Evolutionary conservation across 192 early-diverging fungal species (phyloP).

Genomic region (Funneliformis geosporum): DNA sequence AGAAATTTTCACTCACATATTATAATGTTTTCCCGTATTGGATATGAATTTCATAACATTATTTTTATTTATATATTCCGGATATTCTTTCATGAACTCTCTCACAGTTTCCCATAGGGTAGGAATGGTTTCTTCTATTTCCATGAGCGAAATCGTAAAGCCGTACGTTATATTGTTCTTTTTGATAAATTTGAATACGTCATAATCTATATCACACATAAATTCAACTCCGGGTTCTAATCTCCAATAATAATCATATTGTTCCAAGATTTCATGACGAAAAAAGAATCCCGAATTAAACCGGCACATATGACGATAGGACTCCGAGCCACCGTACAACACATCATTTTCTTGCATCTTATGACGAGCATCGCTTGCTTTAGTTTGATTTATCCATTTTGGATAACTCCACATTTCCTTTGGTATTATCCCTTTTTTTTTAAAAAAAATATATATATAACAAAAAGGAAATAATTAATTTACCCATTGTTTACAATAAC

Average conservation of each 20-base stretch:
- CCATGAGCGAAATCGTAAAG: conserved; percentile 68
- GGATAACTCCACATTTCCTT: conserved; percentile 78
- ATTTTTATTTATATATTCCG: conserved; percentile 50
- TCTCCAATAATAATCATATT: conserved; percentile 84
- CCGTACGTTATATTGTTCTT: conserved; percentile 74
- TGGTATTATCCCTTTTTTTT: conserved; percentile 63
- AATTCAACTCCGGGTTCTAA: conserved; percentile 82
- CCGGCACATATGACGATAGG: conserved; percentile 90
- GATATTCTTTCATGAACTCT: conserved; percentile 54
- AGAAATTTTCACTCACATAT: not conserved
- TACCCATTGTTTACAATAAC: not conserved
- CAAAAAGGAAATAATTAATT: not conserved
- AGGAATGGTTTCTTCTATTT: conserved; percentile 66
- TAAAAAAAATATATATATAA: no score
- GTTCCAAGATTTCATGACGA: conserved; percentile 64
- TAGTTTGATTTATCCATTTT: conserved; percentile 64
- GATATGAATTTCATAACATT: conserved; percentile 59
- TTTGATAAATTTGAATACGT: conserved; percentile 78
- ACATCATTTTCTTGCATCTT: conserved; percentile 63
- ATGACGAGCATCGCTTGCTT: conserved; percentile 56
- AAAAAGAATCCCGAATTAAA: conserved; percentile 81
- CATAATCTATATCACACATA: conserved; percentile 77
- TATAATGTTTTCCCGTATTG: conserved; percentile 39
- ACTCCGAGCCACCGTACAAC: conserved; percentile 71
- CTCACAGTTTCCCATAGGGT: conserved; percentile 72